A percentile compares a stretch with the other conserved stretches of the same genome.
These are phyloP conservation scores for Suhomyces sp. DNA, from an alignment of 805 yeast genomes.

Conservation along the genomic window DNA sequence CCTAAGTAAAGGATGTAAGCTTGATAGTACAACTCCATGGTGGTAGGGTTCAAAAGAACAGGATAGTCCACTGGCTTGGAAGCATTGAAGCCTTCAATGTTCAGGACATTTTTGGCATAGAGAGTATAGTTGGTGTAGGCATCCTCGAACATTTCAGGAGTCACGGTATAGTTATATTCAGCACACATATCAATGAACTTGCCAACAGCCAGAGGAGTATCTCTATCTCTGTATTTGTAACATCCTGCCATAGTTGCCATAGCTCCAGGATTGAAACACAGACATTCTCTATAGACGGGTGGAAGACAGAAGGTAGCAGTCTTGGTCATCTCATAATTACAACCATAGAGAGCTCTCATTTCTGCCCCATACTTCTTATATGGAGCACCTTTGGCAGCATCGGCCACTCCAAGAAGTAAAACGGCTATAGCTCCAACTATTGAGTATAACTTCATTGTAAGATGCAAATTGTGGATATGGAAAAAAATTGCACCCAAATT, in stretches of 20 bases:
- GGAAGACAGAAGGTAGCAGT: background rate
- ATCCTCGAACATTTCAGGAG: conserved; percentile 14
- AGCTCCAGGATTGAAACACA: conserved; percentile 24
- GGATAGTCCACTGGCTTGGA: background rate
- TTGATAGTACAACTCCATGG: background rate
- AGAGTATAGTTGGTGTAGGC: conserved; percentile 15
- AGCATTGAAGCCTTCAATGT: conserved; percentile 5
- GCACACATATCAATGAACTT: too few species aligned
- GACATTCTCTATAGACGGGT: conserved; percentile 13
- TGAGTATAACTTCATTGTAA: background rate
- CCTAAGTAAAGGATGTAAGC: background rate
- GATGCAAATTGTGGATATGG: too few species aligned
- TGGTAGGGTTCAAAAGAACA: background rate
- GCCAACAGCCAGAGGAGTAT: conserved; percentile 14
- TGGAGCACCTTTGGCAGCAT: conserved; percentile 1
- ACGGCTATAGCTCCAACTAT: background rate
- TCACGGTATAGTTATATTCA: conserved; percentile 16
- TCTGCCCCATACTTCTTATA: background rate
- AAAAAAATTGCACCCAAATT: too few species aligned
- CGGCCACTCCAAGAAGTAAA: background rate
- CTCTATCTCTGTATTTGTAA: conserved; percentile 5
- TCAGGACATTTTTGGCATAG: conserved; percentile 16
- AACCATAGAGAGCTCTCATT: background rate
- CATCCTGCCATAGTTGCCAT: conserved; percentile 35
- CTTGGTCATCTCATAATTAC: background rate